Conservation (phyloP, 176 grass and related monocot species). For the Eremochloa ophiuroides region DNA sequence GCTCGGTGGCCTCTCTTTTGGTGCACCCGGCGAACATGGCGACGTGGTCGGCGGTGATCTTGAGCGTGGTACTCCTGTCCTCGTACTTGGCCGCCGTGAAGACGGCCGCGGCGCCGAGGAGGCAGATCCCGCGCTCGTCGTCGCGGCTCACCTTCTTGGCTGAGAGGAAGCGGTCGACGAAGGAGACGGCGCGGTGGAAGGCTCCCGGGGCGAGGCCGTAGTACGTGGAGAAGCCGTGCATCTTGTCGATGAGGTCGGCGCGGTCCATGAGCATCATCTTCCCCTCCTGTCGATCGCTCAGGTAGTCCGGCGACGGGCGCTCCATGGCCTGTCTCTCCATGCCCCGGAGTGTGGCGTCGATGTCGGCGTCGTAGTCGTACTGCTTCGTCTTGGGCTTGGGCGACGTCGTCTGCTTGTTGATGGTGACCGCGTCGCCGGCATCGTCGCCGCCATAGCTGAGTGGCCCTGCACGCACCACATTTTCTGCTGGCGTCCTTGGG, state of each 20-base stretch:
- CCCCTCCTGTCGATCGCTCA: background rate
- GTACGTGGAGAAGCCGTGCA: background rate
- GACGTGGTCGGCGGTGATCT: background rate
- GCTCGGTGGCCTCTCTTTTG: background rate
- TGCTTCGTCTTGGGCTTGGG: background rate
- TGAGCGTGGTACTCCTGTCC: background rate
- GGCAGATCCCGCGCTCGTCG: background rate
- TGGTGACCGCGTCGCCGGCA: background rate
- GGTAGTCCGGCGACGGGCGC: background rate
- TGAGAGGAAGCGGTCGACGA: conserved; percentile 9
- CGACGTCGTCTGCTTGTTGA: background rate
- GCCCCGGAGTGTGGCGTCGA: background rate
- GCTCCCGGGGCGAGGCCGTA: background rate
- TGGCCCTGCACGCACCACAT: background rate
- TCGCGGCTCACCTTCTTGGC: background rate
- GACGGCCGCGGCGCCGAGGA: background rate
- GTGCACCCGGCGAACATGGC: background rate
- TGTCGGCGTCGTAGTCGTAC: background rate
- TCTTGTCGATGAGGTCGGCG: background rate
- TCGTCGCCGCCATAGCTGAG: background rate
- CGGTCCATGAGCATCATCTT: background rate
- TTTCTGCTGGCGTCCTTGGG: background rate
- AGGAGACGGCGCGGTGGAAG: conserved; percentile 17
- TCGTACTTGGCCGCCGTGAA: background rate
- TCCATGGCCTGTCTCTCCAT: background rate